Evolutionary conservation across 2,329 filamentous ascomycete genomes (phyloP).

Genomic region (Metarhizium brunneum): DNA sequence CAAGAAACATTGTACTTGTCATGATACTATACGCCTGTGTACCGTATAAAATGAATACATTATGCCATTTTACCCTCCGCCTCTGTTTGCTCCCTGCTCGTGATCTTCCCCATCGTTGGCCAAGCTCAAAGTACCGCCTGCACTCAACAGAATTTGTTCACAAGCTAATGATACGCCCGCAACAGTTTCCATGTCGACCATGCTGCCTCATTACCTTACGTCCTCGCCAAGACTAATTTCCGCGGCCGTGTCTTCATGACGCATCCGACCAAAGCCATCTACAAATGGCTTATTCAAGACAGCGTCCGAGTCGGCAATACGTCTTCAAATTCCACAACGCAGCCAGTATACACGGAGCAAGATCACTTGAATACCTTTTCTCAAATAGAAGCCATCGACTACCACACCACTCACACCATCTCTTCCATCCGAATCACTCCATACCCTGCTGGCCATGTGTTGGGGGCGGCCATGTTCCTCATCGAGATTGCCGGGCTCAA

Average conservation of each 20-base stretch:
- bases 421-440: constrained; percentile 95
- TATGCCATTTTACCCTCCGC: constrained; percentile 18
- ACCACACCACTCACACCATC: constrained; percentile 95
- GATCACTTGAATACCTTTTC: constrained; percentile 92
- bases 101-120: neutral
- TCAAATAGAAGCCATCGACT: constrained; percentile 94
- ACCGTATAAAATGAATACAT: constrained; percentile 27
- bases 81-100: neutral
- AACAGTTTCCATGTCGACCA: constrained; percentile 94
- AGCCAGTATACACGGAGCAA: constrained; percentile 87
- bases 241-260: constrained; percentile 97
- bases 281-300: constrained; percentile 98
- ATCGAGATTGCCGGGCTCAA: constrained; percentile 96
- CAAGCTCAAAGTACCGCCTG: neutral
- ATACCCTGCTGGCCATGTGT: constrained; percentile 94
- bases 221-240: constrained; percentile 96
- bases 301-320: constrained; percentile 81
- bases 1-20: neutral
- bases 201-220: constrained; percentile 96
- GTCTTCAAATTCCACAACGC: constrained; percentile 51
- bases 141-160: neutral
- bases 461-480: constrained; percentile 96
- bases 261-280: constrained; percentile 97
- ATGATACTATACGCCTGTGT: constrained; percentile 19
- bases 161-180: constrained; percentile 6